Evolutionary conservation across 2,329 filamentous ascomycete genomes (phyloP).

Genomic region (Fusarium oligoseptatum): DNA sequence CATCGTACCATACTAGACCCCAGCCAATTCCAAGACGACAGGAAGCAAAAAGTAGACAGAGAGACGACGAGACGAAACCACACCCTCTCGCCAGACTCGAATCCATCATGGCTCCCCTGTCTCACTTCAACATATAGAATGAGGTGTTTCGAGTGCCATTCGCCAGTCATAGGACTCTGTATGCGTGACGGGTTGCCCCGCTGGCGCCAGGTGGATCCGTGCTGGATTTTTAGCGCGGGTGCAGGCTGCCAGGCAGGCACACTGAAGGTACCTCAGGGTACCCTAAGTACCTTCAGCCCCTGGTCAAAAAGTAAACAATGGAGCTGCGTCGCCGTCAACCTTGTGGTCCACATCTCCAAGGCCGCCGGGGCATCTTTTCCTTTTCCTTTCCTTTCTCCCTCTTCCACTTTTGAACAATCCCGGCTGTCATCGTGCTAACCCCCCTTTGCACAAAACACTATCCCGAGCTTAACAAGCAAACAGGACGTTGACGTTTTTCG

Average conservation of each 20-base stretch:
- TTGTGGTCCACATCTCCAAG: conserved; percentile 19
- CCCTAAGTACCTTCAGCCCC: neutral
- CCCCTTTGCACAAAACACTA: conserved; percentile 13
- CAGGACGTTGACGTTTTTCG: conserved; percentile 27
- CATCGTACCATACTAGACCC: conserved; percentile 15
- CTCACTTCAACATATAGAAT: conserved; percentile 30
- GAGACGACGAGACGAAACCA: conserved; percentile 1
- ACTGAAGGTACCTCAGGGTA: too few species aligned
- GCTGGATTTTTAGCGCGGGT: conserved; percentile 2
- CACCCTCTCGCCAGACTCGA: conserved; percentile 16
- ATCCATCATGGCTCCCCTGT: conserved; percentile 27
- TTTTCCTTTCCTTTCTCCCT: conserved; percentile 22
- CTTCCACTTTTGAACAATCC: conserved; percentile 38
- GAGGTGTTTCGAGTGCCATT: conserved; percentile 21
- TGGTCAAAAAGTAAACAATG: conserved; percentile 41
- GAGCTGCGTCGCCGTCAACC: neutral
- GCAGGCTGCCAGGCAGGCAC: neutral
- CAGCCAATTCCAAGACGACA: neutral
- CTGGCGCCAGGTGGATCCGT: neutral
- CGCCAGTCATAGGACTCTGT: conserved; percentile 9
- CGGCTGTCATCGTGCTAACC: conserved; percentile 33
- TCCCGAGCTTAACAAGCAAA: neutral
- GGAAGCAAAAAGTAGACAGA: neutral
- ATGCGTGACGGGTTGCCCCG: conserved; percentile 11
- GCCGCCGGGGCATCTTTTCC: conserved; percentile 28